phyloP scores from a whole-genome alignment of 352 stramenopile genomes.

The Phytopythium mirpurense region DNA sequence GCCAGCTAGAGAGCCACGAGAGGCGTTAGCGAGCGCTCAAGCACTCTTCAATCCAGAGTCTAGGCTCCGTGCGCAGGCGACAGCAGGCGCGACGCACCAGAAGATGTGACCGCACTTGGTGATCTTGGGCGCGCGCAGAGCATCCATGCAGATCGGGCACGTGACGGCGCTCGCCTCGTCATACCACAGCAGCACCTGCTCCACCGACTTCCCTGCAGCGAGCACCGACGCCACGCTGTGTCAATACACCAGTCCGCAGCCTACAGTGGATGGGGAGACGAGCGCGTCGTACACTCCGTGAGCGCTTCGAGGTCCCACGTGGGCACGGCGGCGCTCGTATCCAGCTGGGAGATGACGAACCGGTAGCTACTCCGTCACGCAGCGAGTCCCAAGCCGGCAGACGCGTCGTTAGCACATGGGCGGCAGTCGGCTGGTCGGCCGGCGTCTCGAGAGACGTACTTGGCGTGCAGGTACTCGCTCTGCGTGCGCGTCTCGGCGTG shows the following conservation, averaged over 20 bases:
- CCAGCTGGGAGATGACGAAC: slow-evolving; percentile 69
- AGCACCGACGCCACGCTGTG: background rate
- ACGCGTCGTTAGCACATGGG: background rate
- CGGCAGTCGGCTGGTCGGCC: background rate
- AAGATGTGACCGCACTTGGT: slow-evolving; percentile 86
- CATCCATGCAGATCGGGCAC: slow-evolving; percentile 81
- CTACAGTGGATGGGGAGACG: too few relatives aligned
- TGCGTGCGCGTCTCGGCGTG: slow-evolving; percentile 51
- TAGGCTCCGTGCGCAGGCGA: background rate
- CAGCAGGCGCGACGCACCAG: slow-evolving; percentile 37
- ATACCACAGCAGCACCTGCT: slow-evolving; percentile 80
- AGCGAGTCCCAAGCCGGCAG: background rate
- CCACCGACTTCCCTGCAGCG: slow-evolving; percentile 67
- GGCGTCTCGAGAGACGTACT: slow-evolving; percentile 27
- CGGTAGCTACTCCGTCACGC: slow-evolving; percentile 45
- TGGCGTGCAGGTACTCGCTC: slow-evolving; percentile 82
- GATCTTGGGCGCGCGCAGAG: slow-evolving; percentile 76
- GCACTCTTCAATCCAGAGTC: too few relatives aligned
- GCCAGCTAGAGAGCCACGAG: slow-evolving; percentile 45
- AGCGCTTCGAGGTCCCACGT: slow-evolving; percentile 75
- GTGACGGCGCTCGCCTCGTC: slow-evolving; percentile 45
- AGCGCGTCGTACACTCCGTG: slow-evolving; percentile 55
- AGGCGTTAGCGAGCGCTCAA: too few relatives aligned
- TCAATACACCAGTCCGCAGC: too few relatives aligned
- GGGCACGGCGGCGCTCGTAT: slow-evolving; percentile 32